Base-by-base conservation (phyloP, 768 basidiomycete species). In the Psilocybe cubensis region DNA sequence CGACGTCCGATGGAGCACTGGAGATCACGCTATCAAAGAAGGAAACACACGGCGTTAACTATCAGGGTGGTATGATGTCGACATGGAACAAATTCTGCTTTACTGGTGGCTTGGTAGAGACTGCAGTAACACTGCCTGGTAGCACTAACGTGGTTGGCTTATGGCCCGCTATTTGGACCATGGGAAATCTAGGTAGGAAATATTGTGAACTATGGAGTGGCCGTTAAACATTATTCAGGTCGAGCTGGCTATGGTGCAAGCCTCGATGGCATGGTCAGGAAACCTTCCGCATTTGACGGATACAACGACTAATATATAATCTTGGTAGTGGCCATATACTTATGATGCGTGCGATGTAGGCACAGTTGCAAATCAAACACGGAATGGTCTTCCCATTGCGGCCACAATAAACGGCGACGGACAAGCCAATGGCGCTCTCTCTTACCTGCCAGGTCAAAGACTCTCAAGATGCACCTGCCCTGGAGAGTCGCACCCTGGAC, bases 11-110 rank as follows among this genome's bases (percentile, higher is more conserved):
- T 61, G 96, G 96, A 20, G 75, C 80, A 38, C 81, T 98, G 38
- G 82, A 89, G 61, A 85, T 96, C 65, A 92, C 88, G 1, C 73
- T 96, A 63, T 83, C 72, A 24, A 70, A 81, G 68, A 90, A 83
- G 68, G 68, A 76, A 55, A 91, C 80, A 40, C 89, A 96, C 68
- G 82, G 82, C 56, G 75, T 96, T 54, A 70, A 90, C 56, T 95
- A 89, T 67, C 80, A 84, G 64, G 86, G 90, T 40, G 89, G 84
- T 12, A 74, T 92, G 78, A 74, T 92, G 67, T 74, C 83, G 21
- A 81, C 82, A 2, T 81, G 87, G 92, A 97, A 97, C 74, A 95
- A 96, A 72, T 91, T 98, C 61, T 98, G 93, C 75, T 95, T 96
- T 74, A 92, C 92, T 27, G 93, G 92, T 33, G 95, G 95, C 38